Evolutionary conservation across 108 stramenopile species (phyloP), one percentile per base, ranked within the genome.

Genomic region (Chaetoceros tenuissimus): DNA sequence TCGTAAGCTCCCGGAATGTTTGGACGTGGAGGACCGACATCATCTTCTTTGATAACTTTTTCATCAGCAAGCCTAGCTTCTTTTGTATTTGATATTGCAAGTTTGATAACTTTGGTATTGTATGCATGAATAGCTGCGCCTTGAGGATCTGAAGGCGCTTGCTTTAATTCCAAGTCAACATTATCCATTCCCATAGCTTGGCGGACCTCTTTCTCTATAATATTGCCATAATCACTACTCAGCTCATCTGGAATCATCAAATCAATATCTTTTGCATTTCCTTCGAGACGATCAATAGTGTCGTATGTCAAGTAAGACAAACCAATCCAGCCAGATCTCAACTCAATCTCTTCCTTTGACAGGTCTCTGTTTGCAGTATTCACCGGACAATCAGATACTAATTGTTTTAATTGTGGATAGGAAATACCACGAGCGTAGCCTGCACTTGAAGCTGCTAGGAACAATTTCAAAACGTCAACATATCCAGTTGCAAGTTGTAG

Each of bases 391-490:
- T 55, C 27, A n/a, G 66, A 28, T 20, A 81, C 64, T 34, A 68
- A 59, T n/a, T 66, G 31, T 24, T 46, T 27, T 22, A 87, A 54
- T 43, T 59, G 55, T 1, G 50, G 31, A 23, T 74, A 29, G 0
- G 80, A 27, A 50, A 87, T 55, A 2, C 72, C 68, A 2, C 58
- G 46, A 69, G 82, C 85, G 55, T 89, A 94, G 22, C 79, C 85
- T 18, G 83, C 72, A 47, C 80, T 82, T 46, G 79, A 69, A 0
- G 87, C 78, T 8, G 75, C 85, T 44, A 94, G 87, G 57, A 94
- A 87, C 30, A 90, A 24, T 70, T 89, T 91, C 29, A 94, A 60
- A 3, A 85, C 77, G 58, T 94, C 89, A 18, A 89, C 72, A 64
- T 82, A 87, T 22, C 87, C 89, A 21, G 67, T 54, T 0, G 80